Conservation (phyloP, 805 yeast species). For the Kluyveromyces nonfermentans region DNA sequence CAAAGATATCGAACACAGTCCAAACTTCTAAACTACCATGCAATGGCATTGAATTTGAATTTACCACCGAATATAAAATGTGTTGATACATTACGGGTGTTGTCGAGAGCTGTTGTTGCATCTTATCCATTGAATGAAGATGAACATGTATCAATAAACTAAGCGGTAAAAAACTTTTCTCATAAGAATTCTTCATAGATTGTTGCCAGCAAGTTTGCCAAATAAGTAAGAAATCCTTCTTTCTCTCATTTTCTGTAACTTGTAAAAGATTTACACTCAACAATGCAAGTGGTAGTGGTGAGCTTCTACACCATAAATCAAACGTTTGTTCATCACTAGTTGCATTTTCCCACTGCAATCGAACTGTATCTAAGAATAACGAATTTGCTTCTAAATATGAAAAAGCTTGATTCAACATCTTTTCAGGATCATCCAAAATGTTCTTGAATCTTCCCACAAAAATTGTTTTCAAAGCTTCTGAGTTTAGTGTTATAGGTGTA, state of each 20-base stretch:
- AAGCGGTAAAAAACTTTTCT: conserved; percentile 3
- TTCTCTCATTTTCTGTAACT: neutral
- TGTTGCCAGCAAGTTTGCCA: conserved; percentile 11
- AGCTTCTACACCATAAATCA: conserved; percentile 1
- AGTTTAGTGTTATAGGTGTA: neutral
- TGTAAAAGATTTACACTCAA: neutral
- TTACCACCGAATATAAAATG: conserved; percentile 5
- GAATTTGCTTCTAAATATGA: neutral
- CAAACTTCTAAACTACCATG: conserved; percentile 5
- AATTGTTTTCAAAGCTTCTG: neutral
- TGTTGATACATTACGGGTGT: conserved; percentile 11
- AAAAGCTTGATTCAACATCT: neutral
- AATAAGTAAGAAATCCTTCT: neutral
- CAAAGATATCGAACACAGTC: conserved; percentile 12
- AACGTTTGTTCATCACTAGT: neutral
- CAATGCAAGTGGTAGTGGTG: conserved; percentile 4
- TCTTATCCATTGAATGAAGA: conserved; percentile 1
- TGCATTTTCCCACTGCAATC: neutral
- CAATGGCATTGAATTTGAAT: neutral
- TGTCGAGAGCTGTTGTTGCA: neutral
- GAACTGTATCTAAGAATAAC: neutral
- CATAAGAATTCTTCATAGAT: conserved; percentile 3
- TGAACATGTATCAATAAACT: conserved; percentile 3
- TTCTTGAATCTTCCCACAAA: conserved; percentile 1
- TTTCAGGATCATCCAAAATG: neutral